Evolutionary conservation across 148 eudicot genomes (phyloP), one percentile per base, ranked within the genome.

Genomic region (Polygonum maritimum): DNA sequence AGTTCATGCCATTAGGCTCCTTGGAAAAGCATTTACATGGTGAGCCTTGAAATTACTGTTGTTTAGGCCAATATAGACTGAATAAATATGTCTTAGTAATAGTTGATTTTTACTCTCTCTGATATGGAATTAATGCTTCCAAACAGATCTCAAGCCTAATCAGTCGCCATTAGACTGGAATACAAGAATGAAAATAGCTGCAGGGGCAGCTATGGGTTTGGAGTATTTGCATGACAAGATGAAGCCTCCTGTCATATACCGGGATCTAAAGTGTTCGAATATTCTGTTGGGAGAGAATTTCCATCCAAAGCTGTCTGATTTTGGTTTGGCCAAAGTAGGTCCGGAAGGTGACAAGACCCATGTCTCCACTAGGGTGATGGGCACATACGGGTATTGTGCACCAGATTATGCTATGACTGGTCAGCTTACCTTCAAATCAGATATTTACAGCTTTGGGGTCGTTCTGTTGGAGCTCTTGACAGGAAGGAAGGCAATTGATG

Each of bases 1-100:
- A 91, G 83, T 93, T 77, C 81, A 93, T 93, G 98, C 87, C 92
- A 3, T 82, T 92, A 14, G 97, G 97, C 51, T 92, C 97, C 36
- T 75, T 92, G 78, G 97, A 90, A 80, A 84, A 69, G 79, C 97
- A 93, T 79, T 83, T 93, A 60, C 89, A 86, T 73, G 98, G 98
- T 93, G 83, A 58, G 18, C 57, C 21, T 51, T 51, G 57, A 16
- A 51, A 13, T 16, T 49, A 3, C 54, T 51, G 21, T 9, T 14
- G 14, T 16, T 51, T 5, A 51, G 57, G 18, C 57, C 57, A 51
- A 51, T 4, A 5, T 5, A 5, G 3, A 19, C 1, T 8, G 11
- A 5, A 19, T 19, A 49, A 14, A n/a, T 54, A 54, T 62, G 38
- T 33, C 69, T 31, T 31, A 26, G 6, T 7, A 44, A 44, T 57